Conservation (phyloP, 2,329 filamentous ascomycete species). For the Neofusicoccum sp. region DNA sequence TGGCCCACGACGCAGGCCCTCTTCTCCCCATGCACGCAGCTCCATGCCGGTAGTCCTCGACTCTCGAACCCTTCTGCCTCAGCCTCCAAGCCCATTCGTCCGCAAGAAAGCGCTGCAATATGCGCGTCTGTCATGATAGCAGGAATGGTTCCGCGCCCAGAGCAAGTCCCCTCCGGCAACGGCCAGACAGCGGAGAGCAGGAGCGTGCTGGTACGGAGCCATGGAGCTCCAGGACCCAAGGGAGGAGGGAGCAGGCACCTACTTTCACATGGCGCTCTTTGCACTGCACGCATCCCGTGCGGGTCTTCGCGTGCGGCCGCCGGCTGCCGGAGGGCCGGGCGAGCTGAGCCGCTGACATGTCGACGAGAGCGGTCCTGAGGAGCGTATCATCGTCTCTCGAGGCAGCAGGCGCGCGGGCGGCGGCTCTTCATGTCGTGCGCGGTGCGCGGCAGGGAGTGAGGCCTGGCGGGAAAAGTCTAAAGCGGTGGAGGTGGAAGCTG, state of each 20-base stretch:
- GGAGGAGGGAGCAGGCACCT: neutral
- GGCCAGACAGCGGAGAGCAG: neutral
- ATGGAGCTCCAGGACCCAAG: neutral
- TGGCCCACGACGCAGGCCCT: too few species aligned
- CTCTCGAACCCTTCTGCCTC: too few species aligned
- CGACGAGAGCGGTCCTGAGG: neutral
- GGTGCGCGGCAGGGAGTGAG: too few species aligned
- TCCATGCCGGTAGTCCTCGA: too few species aligned
- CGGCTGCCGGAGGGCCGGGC: neutral
- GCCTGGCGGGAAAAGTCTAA: too few species aligned
- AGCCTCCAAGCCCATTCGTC: too few species aligned
- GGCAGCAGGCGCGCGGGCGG: neutral
- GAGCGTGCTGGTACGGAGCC: neutral
- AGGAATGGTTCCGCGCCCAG: too few species aligned
- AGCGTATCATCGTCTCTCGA: neutral
- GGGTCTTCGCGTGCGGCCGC: slow-evolving; percentile 6
- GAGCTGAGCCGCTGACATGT: neutral
- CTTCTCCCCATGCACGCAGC: too few species aligned
- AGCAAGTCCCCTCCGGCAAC: too few species aligned
- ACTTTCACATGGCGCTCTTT: slow-evolving; percentile 17
- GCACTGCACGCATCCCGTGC: slow-evolving; percentile 15
- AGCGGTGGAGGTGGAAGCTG: too few species aligned
- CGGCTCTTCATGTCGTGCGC: neutral
- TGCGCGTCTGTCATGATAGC: too few species aligned
- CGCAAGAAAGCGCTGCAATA: too few species aligned